These are phyloP conservation scores for Cordyceps sp. DNA, from an alignment of 2,329 filamentous ascomycete genomes.

Conservation along the genomic window DNA sequence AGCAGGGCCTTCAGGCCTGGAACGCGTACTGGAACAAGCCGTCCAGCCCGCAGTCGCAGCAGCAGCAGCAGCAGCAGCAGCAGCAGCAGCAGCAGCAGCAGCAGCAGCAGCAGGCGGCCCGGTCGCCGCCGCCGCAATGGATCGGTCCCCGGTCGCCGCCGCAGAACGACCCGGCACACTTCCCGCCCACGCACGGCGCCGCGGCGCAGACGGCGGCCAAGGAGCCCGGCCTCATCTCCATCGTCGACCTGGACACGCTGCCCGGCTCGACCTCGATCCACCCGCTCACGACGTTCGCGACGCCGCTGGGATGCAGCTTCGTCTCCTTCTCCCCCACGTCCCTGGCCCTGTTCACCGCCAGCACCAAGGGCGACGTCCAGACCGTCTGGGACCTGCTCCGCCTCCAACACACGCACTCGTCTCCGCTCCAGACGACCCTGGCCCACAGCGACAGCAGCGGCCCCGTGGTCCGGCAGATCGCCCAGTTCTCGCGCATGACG, in stretches of 20 bases:
- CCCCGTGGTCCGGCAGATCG: constrained; percentile 62
- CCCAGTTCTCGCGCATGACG: constrained; percentile 81
- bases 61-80: constrained; percentile 19
- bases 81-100: constrained; percentile 17
- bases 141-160: constrained; percentile 23
- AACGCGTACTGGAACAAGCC: constrained; percentile 63
- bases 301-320: constrained; percentile 63
- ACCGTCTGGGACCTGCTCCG: constrained; percentile 67
- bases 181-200: constrained; percentile 60
- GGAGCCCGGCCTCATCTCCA: constrained; percentile 59
- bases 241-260: constrained; percentile 53
- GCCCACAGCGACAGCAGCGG: constrained; percentile 27
- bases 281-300: constrained; percentile 53
- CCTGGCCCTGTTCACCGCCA: constrained; percentile 60
- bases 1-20: constrained; percentile 62
- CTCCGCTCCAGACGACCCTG: constrained; percentile 34
- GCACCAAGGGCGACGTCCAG: constrained; percentile 69
- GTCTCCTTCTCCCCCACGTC: constrained; percentile 63
- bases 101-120: constrained; percentile 23
- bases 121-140: constrained; percentile 33
- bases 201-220: constrained; percentile 37
- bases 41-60: constrained; percentile 16
- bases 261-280: constrained; percentile 33
- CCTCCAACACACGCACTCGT: constrained; percentile 45
- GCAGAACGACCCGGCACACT: constrained; percentile 34